Evolutionary conservation across 306 rosid genomes (phyloP), one percentile per base, ranked within the genome.

Genomic region (Cucurbita maxima): DNA sequence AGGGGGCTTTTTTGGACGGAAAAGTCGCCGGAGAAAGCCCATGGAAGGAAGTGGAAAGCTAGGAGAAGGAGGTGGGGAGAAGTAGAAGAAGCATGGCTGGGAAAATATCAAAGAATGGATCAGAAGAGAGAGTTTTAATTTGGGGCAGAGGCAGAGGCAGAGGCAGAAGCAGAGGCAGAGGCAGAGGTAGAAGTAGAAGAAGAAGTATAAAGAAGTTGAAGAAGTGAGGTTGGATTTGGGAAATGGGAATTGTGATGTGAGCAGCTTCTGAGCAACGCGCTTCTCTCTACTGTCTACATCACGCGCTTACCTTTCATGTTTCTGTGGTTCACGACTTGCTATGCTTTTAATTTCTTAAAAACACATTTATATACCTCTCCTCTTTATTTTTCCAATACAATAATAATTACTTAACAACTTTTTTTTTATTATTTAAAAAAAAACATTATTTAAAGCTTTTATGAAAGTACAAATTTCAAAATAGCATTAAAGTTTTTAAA

Each of bases 11-110:
- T 79, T 88, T 5, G 80, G 67, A 79, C 89, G 88, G 83, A 93
- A 90, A 60, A 93, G 89, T 54, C 96, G 94, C 81, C 89, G 89
- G 92, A 93, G 76, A 80, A 93, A 90, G 72, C 94, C 97, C 98
- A 93, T 81, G 14, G 22, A 69, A 70, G 52, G 44, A 82, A 81
- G 83, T 87, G 38, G 1, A 10, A 53, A 20, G 75, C 9, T 47
- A 51, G 50, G 76, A 25, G 47, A 55, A 20, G 5, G 3, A 61
- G 51, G 13, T 63, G 19, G 16, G 45, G 36, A 41, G 4, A 59
- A 34, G 10, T 13, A 34, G 69, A 47, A 36, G 37, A 47, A 36
- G 37, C 76, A 79, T 78, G 54, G 40, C 36, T 59, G 62, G 70
- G 66, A 52, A 54, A 73, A 75, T 71, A 37, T 36, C 47, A 44